Evolutionary conservation across 2,329 filamentous ascomycete genomes (phyloP).

Genomic region (Zymoseptoria ardabiliae): DNA sequence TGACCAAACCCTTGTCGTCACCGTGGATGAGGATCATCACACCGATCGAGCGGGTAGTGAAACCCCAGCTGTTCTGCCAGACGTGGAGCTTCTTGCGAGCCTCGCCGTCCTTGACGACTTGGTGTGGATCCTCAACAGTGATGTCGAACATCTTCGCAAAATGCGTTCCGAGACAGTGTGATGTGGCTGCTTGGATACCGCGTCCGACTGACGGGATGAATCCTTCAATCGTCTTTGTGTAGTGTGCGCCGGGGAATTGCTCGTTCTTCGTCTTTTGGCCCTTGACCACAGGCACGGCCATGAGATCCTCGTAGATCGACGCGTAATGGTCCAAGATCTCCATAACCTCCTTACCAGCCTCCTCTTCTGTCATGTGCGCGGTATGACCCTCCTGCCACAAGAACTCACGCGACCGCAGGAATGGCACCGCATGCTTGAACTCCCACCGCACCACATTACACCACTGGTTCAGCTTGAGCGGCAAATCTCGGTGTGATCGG

Average conservation of each 20-base stretch:
- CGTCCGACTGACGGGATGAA: conserved; percentile 94
- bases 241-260: conserved; percentile 94
- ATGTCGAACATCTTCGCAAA: conserved; percentile 99
- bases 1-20: conserved; percentile 89
- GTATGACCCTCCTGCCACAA: conserved; percentile 97
- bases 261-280: conserved; percentile 95
- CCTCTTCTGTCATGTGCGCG: conserved; percentile 77
- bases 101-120: conserved; percentile 53
- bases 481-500: conserved; percentile 88
- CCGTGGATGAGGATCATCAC: conserved; percentile 99
- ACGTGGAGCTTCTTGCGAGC: conserved; percentile 76
- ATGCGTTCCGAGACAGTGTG: conserved; percentile 91
- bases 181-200: conserved; percentile 93
- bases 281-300: conserved; percentile 90
- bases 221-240: conserved; percentile 93
- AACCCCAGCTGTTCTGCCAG: conserved; percentile 99
- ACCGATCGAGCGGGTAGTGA: conserved; percentile 93
- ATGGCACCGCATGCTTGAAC: conserved; percentile 81
- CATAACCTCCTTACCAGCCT: conserved; percentile 76
- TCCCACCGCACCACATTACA: conserved; percentile 95
- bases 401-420: conserved; percentile 89
- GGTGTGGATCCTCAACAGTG: conserved; percentile 82
- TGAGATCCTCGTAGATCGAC: conserved; percentile 82
- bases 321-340: conserved; percentile 93
- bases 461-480: conserved; percentile 94